These are phyloP conservation scores for Colletotrichum spaethianum DNA, from an alignment of 2,329 filamentous ascomycete genomes.

Conservation along the genomic window DNA sequence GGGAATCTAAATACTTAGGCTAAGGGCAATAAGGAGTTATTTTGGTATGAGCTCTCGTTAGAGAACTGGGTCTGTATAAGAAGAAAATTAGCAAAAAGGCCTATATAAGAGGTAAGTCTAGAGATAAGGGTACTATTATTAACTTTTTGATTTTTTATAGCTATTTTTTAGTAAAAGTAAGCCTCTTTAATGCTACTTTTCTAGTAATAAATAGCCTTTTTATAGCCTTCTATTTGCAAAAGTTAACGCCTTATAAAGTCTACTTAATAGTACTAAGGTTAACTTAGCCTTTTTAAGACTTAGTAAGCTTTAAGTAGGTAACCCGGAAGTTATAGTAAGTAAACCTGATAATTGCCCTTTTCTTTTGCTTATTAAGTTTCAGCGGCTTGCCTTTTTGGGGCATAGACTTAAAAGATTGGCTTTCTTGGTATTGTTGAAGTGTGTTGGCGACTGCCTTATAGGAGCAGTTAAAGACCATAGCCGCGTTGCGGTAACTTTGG, in stretches of 20 bases:
- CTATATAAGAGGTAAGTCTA: too few relatives aligned
- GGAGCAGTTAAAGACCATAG: too few relatives aligned
- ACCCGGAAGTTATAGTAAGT: too few relatives aligned
- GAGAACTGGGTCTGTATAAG: not conserved
- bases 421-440: too few relatives aligned
- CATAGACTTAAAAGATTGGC: too few relatives aligned
- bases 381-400: too few relatives aligned
- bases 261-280: not conserved
- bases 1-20: not conserved
- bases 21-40: not conserved
- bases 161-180: not conserved
- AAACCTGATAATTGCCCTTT: too few relatives aligned
- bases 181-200: not conserved
- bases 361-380: too few relatives aligned
- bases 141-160: not conserved
- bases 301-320: too few relatives aligned
- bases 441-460: too few relatives aligned
- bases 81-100: not conserved
- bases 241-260: not conserved
- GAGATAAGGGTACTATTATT: not conserved
- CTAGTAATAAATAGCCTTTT: not conserved
- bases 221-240: not conserved
- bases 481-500: too few relatives aligned
- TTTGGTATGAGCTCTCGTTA: not conserved
- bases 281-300: not conserved